Evolutionary conservation across 2,329 filamentous ascomycete genomes (phyloP).

Genomic region (Aspergillus ibericus): DNA sequence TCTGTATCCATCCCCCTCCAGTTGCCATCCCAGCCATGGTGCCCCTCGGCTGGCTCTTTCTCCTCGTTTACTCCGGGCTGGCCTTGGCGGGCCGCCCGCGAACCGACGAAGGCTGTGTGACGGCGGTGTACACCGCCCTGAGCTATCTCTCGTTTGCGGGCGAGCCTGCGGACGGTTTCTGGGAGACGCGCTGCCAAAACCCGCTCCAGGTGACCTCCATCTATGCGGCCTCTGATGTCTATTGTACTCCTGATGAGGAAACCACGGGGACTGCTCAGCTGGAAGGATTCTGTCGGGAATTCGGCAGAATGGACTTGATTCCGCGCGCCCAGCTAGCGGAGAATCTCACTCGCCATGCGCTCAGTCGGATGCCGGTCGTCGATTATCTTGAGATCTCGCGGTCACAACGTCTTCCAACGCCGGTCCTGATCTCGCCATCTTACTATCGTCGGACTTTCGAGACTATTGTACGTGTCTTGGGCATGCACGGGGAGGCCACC

Average conservation of each 20-base stretch:
- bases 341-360: constrained; percentile 35
- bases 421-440: constrained; percentile 33
- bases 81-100: constrained; percentile 14
- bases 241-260: constrained; percentile 31
- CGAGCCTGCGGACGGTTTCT: constrained; percentile 17
- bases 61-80: constrained; percentile 12
- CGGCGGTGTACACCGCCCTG: constrained; percentile 33
- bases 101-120: constrained; percentile 33
- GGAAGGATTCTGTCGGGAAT: constrained; percentile 23
- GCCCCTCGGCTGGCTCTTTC: constrained; percentile 16
- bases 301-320: constrained; percentile 26
- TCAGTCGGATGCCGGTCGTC: constrained; percentile 34
- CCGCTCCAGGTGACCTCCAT: constrained; percentile 34
- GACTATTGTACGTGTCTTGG: constrained; percentile 32
- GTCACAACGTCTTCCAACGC: constrained; percentile 17
- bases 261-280: constrained; percentile 25
- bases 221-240: constrained; percentile 36
- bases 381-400: constrained; percentile 31
- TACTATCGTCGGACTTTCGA: constrained; percentile 32
- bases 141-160: constrained; percentile 34
- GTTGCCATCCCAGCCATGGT: constrained; percentile 17
- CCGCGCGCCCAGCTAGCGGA: constrained; percentile 30
- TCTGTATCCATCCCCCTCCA: neutral
- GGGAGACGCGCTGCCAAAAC: constrained; percentile 35
- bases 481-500: neutral